phyloP scores from a whole-genome alignment of 164 flowering plant species.

The Piper longum region DNA sequence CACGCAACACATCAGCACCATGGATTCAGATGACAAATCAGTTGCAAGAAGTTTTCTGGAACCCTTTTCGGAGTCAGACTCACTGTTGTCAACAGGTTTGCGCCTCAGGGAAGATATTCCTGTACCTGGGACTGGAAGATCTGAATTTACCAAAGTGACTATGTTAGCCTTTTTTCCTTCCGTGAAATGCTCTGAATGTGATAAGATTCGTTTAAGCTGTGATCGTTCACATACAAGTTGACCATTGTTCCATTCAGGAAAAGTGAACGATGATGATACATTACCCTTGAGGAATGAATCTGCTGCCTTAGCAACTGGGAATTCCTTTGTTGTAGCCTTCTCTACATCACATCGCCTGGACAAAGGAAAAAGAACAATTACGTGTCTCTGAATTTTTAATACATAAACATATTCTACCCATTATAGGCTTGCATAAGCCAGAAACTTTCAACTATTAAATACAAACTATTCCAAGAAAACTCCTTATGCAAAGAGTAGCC shows the following conservation, averaged over 20 bases:
- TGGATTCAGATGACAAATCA: conserved; percentile 7
- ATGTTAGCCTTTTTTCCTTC: conserved; percentile 20
- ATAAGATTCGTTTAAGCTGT: conserved; percentile 53
- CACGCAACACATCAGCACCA: too few species aligned
- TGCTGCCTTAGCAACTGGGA: conserved; percentile 62
- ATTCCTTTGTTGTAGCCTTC: conserved; percentile 36
- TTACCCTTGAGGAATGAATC: conserved; percentile 51
- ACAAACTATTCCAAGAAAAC: too few species aligned
- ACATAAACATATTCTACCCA: background rate
- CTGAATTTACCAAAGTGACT: conserved; percentile 34
- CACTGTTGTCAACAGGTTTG: conserved; percentile 11
- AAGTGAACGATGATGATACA: conserved; percentile 48
- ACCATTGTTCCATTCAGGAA: conserved; percentile 85
- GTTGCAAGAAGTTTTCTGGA: conserved; percentile 38
- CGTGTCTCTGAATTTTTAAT: background rate
- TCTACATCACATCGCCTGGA: conserved; percentile 76
- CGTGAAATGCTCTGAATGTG: conserved; percentile 26
- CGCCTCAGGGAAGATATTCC: conserved; percentile 12
- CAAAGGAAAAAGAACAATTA: conserved; percentile 8
- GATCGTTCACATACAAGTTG: conserved; percentile 67
- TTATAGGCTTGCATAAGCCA: too few species aligned
- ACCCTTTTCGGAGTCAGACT: conserved; percentile 5
- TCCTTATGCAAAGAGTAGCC: too few species aligned
- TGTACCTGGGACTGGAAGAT: conserved; percentile 23
- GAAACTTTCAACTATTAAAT: too few species aligned